These are phyloP conservation scores for Populus euphratica DNA, from an alignment of 345 rosid genomes.

Conservation along the genomic window DNA sequence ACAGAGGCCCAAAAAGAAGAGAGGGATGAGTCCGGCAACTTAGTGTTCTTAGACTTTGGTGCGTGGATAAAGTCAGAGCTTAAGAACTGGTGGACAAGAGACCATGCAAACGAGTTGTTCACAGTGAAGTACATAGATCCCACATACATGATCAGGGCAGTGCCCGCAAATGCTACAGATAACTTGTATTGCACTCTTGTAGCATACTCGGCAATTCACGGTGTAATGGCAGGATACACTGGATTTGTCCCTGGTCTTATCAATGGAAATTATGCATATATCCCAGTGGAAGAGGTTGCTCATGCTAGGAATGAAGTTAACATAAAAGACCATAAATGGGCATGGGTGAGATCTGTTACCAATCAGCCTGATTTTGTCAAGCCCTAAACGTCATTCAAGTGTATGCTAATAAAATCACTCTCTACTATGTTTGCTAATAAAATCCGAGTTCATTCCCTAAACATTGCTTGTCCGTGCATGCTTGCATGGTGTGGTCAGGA, in stretches of 20 bases:
- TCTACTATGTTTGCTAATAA: neutral
- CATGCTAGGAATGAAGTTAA: conserved; percentile 60
- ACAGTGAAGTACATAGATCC: conserved; percentile 90
- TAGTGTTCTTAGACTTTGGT: conserved; percentile 74
- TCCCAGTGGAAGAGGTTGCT: conserved; percentile 75
- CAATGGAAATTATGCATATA: conserved; percentile 79
- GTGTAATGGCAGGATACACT: conserved; percentile 83
- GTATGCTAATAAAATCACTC: too few relatives aligned
- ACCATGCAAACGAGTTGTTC: conserved; percentile 60
- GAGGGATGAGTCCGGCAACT: conserved; percentile 82
- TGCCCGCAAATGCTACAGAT: conserved; percentile 78
- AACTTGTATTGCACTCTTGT: conserved; percentile 76
- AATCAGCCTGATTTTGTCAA: conserved; percentile 77
- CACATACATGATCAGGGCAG: conserved; percentile 89
- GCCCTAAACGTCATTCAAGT: neutral
- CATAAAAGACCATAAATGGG: conserved; percentile 77
- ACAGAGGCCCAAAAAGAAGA: conserved; percentile 58
- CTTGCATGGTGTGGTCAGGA: too few relatives aligned
- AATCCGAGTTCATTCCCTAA: neutral
- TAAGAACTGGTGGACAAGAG: conserved; percentile 66
- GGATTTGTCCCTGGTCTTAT: conserved; percentile 85
- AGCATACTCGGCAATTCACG: conserved; percentile 88
- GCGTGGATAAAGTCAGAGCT: conserved; percentile 74
- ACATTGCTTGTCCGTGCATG: too few relatives aligned
- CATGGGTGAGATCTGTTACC: conserved; percentile 82